Evolutionary conservation across 768 basidiomycete species (phyloP).

Genomic region (Albatrellus ellisii): DNA sequence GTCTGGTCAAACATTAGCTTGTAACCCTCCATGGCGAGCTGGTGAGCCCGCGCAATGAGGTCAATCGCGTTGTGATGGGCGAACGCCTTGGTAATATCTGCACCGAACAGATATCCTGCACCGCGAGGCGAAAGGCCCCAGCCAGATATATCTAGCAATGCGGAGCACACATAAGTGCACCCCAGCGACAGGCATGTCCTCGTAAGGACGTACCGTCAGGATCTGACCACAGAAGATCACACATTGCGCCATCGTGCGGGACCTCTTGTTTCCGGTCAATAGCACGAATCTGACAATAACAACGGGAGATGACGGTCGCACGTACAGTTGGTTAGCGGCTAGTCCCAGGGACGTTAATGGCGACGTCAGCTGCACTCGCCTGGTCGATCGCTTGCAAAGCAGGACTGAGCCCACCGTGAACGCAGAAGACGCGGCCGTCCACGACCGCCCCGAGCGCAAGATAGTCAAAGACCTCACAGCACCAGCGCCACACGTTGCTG

Average conservation of each 20-base stretch:
- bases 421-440: constrained; percentile 95
- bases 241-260: constrained; percentile 98
- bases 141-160: constrained; percentile 61
- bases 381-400: constrained; percentile 80
- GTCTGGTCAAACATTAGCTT: constrained; percentile 94
- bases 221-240: constrained; percentile 98
- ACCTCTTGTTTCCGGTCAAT: constrained; percentile 97
- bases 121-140: constrained; percentile 98
- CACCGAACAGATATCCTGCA: constrained; percentile 91
- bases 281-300: constrained; percentile 56
- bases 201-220: constrained; percentile 62
- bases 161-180: background rate
- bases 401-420: constrained; percentile 93
- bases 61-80: constrained; percentile 87
- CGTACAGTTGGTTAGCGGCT: background rate
- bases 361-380: constrained; percentile 26
- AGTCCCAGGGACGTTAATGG: background rate
- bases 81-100: constrained; percentile 82
- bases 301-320: background rate
- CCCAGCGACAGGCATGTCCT: background rate
- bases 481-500: constrained; percentile 94
- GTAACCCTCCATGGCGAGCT: constrained; percentile 95
- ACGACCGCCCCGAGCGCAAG: constrained; percentile 89
- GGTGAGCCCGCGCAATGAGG: constrained; percentile 93
- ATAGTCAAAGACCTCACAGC: constrained; percentile 98